Evolutionary conservation across 2,329 filamentous ascomycete species (phyloP).

Genomic region (Fusarium chaquense): DNA sequence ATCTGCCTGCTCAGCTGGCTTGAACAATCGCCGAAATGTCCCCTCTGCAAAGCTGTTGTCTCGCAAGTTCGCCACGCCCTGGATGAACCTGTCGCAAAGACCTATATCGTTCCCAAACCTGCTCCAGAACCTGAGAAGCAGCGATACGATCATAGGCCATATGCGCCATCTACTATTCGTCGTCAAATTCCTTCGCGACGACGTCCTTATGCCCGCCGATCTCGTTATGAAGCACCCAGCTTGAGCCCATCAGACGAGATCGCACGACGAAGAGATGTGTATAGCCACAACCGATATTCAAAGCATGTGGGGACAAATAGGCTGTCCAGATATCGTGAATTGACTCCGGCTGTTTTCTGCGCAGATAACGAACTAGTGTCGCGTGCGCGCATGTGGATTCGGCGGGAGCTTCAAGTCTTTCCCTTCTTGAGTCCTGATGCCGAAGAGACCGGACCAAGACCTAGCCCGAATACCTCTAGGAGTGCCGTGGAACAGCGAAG

Average conservation of each 20-base stretch:
- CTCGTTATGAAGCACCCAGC: constrained; percentile 11
- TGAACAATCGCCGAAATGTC: constrained; percentile 77
- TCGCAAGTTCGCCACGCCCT: constrained; percentile 74
- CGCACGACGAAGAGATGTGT: constrained; percentile 76
- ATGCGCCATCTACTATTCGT: constrained; percentile 9
- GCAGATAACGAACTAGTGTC: constrained; percentile 75
- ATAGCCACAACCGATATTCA: constrained; percentile 78
- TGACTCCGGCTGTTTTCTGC: constrained; percentile 76
- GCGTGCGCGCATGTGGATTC: constrained; percentile 82
- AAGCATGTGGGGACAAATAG: constrained; percentile 86
- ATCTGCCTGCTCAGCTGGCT: constrained; percentile 87
- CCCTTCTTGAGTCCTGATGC: constrained; percentile 68
- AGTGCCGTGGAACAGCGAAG: constrained; percentile 49
- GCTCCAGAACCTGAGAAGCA: not conserved
- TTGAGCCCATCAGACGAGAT: constrained; percentile 33
- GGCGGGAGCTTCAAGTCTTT: constrained; percentile 87
- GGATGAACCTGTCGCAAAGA: constrained; percentile 56
- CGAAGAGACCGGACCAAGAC: constrained; percentile 24
- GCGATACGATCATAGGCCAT: constrained; percentile 2
- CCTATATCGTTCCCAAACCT: constrained; percentile 67
- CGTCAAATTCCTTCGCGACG: constrained; percentile 11
- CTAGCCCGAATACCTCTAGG: constrained; percentile 8
- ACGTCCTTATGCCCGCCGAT: constrained; percentile 21
- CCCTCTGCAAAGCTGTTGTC: constrained; percentile 76
- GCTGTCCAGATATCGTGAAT: constrained; percentile 78